Conservation (phyloP, 2,329 filamentous ascomycete species). For the Venturia nashicola region DNA sequence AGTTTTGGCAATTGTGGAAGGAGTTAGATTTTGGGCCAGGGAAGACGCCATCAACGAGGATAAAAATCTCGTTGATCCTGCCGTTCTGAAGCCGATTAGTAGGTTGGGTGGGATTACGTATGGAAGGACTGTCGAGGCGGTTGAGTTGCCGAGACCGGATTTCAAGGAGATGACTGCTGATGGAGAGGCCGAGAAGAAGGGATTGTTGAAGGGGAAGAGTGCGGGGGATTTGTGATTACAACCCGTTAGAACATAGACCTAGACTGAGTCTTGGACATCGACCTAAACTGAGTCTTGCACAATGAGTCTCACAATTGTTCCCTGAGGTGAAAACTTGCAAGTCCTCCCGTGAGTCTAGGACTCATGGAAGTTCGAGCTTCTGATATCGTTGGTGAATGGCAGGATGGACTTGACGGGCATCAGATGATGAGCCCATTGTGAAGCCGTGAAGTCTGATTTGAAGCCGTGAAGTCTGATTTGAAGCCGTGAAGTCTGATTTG, state of each 20-base stretch:
- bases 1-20: slow-evolving; percentile 67
- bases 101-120: slow-evolving; percentile 83
- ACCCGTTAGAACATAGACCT: not conserved
- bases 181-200: slow-evolving; percentile 36
- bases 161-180: slow-evolving; percentile 33
- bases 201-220: not conserved
- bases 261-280: too few relatives aligned
- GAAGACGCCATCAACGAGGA: slow-evolving; percentile 80
- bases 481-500: too few relatives aligned
- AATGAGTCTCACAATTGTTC: too few relatives aligned
- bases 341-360: too few relatives aligned
- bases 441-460: too few relatives aligned
- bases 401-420: too few relatives aligned
- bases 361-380: too few relatives aligned
- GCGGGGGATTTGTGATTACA: not conserved
- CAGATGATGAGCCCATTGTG: too few relatives aligned
- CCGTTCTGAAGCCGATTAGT: slow-evolving; percentile 61
- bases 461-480: too few relatives aligned
- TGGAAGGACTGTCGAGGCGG: slow-evolving; percentile 52
- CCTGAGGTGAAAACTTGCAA: too few relatives aligned
- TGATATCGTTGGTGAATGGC: too few relatives aligned
- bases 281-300: not conserved
- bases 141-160: slow-evolving; percentile 56
- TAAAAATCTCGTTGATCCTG: slow-evolving; percentile 59
- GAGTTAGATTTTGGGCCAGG: slow-evolving; percentile 74